Percentiles rank a stretch among this genome's conserved stretches.
These are phyloP conservation scores for Russula brevipes DNA, from an alignment of 768 basidiomycete genomes.

Conservation along the genomic window DNA sequence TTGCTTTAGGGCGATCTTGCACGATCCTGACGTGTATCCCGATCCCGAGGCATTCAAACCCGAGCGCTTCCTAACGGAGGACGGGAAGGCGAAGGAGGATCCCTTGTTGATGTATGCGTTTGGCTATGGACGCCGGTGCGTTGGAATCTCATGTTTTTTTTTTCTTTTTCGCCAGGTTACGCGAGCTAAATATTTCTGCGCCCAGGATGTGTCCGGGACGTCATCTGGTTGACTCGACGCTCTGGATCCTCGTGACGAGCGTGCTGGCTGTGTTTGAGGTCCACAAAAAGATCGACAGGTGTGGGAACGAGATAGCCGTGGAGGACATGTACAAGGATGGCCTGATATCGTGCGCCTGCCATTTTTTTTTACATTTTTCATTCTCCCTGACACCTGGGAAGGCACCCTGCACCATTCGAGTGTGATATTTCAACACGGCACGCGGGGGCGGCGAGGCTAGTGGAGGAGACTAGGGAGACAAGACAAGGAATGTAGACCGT, in stretches of 20 bases:
- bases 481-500: too few species aligned
- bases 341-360: background rate
- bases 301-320: slow-evolving; percentile 11
- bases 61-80: slow-evolving; percentile 17
- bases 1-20: slow-evolving; percentile 25
- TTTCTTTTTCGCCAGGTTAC: background rate
- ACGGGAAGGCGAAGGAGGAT: slow-evolving; percentile 7
- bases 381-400: background rate
- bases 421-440: background rate
- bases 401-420: slow-evolving; percentile 8
- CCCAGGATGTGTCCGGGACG: slow-evolving; percentile 24
- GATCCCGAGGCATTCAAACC: slow-evolving; percentile 17
- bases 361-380: background rate
- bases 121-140: slow-evolving; percentile 12
- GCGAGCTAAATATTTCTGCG: too few species aligned
- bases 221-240: slow-evolving; percentile 23
- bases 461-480: too few species aligned
- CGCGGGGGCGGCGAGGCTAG: background rate
- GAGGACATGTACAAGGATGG: background rate
- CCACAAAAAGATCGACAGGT: background rate
- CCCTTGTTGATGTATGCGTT: slow-evolving; percentile 9
- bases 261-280: slow-evolving; percentile 7
- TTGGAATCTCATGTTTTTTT: too few species aligned
- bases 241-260: slow-evolving; percentile 21
- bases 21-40: slow-evolving; percentile 24